Percentiles rank a stretch among this genome's conserved stretches.
Conservation (phyloP, 768 basidiomycete genomes). For the Lactarius vividus region DNA sequence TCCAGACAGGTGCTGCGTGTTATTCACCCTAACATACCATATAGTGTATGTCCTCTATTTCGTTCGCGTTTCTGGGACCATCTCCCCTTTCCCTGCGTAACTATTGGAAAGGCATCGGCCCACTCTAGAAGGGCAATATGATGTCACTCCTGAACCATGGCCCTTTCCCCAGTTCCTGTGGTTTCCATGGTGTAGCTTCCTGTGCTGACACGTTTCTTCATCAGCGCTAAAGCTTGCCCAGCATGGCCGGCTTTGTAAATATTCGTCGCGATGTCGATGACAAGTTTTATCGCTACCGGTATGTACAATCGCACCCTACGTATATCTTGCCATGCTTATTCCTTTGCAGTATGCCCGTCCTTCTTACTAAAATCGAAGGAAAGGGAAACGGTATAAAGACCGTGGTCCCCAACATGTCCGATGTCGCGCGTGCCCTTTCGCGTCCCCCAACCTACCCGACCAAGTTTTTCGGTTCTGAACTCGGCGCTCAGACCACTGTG, state of each 20-base stretch:
- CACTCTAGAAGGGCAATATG: neutral
- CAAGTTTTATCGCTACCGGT: conserved; percentile 95
- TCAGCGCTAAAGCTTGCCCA: conserved; percentile 70
- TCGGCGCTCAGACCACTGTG: conserved; percentile 95
- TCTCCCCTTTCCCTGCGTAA: neutral
- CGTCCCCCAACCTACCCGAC: conserved; percentile 96
- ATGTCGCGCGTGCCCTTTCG: conserved; percentile 92
- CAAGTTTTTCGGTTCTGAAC: conserved; percentile 98
- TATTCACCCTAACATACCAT: conserved; percentile 37
- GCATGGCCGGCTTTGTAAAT: conserved; percentile 89
- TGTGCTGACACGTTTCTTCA: conserved; percentile 9
- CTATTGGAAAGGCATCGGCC: neutral
- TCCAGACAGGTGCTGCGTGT: conserved; percentile 63
- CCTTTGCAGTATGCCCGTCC: conserved; percentile 81
- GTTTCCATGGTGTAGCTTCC: conserved; percentile 23
- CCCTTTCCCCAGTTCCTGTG: neutral
- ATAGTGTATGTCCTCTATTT: conserved; percentile 44
- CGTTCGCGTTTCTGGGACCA: conserved; percentile 44
- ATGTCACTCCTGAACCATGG: neutral
- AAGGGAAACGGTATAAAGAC: conserved; percentile 99
- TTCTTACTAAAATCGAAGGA: conserved; percentile 96
- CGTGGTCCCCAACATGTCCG: conserved; percentile 97
- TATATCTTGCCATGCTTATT: neutral
- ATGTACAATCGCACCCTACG: conserved; percentile 30
- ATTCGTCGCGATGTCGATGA: conserved; percentile 96